Evolutionary conservation across 2,329 filamentous ascomycete genomes (phyloP).

Genomic region (Paecilomyces dactylethromorphus): DNA sequence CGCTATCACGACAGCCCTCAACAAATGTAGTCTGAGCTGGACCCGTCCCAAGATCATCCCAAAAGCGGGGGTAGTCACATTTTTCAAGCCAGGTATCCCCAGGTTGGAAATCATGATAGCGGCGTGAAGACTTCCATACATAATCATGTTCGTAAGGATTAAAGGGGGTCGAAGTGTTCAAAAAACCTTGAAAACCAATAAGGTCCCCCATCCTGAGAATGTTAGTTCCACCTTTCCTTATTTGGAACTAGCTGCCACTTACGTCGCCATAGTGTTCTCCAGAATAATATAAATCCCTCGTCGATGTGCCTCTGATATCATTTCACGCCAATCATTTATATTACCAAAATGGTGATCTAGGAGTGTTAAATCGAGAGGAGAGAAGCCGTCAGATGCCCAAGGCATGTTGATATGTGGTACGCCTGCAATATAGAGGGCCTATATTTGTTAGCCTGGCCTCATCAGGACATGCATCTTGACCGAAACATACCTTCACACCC

Average conservation of each 20-base stretch:
- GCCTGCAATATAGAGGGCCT: constrained; percentile 53
- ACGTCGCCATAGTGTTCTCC: constrained; percentile 56
- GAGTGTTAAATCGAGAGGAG: constrained; percentile 51
- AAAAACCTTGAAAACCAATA: constrained; percentile 50
- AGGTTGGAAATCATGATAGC: constrained; percentile 50
- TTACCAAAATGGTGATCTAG: constrained; percentile 54
- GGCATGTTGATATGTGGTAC: constrained; percentile 54
- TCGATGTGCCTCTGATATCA: constrained; percentile 48
- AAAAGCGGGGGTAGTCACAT: constrained; percentile 52
- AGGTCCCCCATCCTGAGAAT: constrained; percentile 47
- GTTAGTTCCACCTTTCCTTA: background rate
- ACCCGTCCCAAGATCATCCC: constrained; percentile 44
- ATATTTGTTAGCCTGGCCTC: constrained; percentile 3
- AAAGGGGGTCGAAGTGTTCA: constrained; percentile 50
- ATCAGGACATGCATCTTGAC: background rate
- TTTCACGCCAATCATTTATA: constrained; percentile 47
- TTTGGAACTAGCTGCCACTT: constrained; percentile 11
- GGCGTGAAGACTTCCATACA: constrained; percentile 44
- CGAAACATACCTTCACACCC: constrained; percentile 45
- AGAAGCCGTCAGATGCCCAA: constrained; percentile 53
- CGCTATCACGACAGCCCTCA: constrained; percentile 49
- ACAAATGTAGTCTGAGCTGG: constrained; percentile 39
- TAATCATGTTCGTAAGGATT: constrained; percentile 47
- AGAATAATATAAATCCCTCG: constrained; percentile 55
- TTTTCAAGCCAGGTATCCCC: constrained; percentile 43